Evolutionary conservation across 1,284 basidiomycete genomes (phyloP).

Genomic region (Ustilago bromivora): DNA sequence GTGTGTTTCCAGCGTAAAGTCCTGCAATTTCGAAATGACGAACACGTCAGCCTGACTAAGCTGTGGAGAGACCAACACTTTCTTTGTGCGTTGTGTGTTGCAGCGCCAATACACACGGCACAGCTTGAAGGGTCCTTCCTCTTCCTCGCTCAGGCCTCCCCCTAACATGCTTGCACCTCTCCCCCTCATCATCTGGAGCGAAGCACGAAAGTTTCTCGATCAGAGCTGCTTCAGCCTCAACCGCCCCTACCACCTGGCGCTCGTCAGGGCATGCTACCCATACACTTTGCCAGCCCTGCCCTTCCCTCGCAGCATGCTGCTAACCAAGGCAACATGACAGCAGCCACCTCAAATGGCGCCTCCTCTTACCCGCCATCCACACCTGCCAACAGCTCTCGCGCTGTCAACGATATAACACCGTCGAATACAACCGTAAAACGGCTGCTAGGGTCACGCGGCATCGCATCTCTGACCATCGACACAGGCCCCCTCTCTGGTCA

Average conservation of each 20-base stretch:
- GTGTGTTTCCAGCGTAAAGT: constrained; percentile 1
- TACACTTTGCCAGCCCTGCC: constrained; percentile 38
- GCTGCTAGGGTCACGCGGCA: constrained; percentile 34
- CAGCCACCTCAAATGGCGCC: constrained; percentile 11
- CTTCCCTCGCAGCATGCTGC: constrained; percentile 24
- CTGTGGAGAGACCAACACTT: constrained; percentile 29
- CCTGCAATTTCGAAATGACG: background rate
- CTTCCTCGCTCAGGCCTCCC: background rate
- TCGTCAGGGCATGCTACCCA: constrained; percentile 47
- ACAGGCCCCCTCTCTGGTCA: constrained; percentile 31
- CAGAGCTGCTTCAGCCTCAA: background rate
- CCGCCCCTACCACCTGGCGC: background rate
- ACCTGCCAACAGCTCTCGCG: background rate
- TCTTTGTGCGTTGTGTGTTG: background rate
- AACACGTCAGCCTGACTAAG: constrained; percentile 34
- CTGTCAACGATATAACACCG: background rate
- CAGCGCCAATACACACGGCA: constrained; percentile 20
- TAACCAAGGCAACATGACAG: constrained; percentile 25
- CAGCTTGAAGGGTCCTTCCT: constrained; percentile 6
- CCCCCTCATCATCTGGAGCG: background rate
- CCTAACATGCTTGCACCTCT: background rate
- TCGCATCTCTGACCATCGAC: constrained; percentile 50
- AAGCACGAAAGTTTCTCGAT: background rate
- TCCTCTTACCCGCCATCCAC: constrained; percentile 23
- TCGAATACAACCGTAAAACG: constrained; percentile 18